Evolutionary conservation across 129 eudicot genomes (phyloP), one percentile per base, ranked within the genome.

Genomic region (Apium graveolens): DNA sequence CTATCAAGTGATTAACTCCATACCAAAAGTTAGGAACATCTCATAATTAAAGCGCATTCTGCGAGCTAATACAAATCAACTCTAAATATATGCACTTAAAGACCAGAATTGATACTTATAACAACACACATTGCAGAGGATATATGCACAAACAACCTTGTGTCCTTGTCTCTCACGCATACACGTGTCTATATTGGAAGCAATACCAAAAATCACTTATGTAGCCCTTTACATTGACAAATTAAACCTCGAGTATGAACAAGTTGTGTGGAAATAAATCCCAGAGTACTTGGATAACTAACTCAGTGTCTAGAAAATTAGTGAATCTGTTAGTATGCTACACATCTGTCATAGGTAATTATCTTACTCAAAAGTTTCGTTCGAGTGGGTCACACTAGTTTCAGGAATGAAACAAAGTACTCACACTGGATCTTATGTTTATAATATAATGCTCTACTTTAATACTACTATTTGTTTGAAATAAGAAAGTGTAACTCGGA

Each of bases 1-100:
- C 34, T 14, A 44, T 3, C 9, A 68, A 62, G 9, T 26, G 6
- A 63, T 5, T 13, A 26, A 63, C 70, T 13, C 10, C 8, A 29
- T 11, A 63, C 4, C 7, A 63, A 63, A 27, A 27, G 20, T 51
- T 72, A 31, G 76, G 69, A 41, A 49, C 65, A 27, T 69, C 24
- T 38, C 43, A 66, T 62, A 65, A 51, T 77, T 65, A 73, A 20
- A 63, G 3, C 44, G 65, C 44, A 66, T 48, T 77, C 49, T 49
- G 2, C 42, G 37, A 51, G 79, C 12, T 44, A 37, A 73, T 26
- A 75, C 43, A n/a, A 66, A 71, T n/a, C 37, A 70, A 75, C 16
- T 48, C 42, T 0, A n/a, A 43, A 43, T 26, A 10, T 13, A 75
- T 75, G 63, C 78, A 75, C 14, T 46, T 5, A 75, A 75, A 34